Evolutionary conservation across 441 rosid species (phyloP), one percentile per base, ranked within the genome.

Genomic region (Arabidopsis lyrata): DNA sequence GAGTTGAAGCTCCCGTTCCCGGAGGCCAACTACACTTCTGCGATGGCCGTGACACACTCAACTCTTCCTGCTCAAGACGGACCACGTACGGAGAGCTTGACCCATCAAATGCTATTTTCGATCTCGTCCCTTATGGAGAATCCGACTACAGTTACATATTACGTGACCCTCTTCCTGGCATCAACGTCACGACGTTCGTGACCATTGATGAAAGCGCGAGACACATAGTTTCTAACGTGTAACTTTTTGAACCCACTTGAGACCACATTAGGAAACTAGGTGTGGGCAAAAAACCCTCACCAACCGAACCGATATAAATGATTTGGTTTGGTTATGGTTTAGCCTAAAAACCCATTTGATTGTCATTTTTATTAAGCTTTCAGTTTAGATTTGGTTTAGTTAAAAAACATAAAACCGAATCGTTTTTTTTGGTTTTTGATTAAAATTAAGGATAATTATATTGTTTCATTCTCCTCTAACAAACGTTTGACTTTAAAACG

Each of bases 1-100:
- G 31, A 50, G 55, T 50, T 50, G 31, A 49, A 49, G 55, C 31
- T 49, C 55, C 55, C 54, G 13, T 49, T 49, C 13, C 29, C 29
- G 6, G 29, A 49, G 2, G 54, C 5, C 24, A 20, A 49, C 54
- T 49, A 49, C 29, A 49, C 29, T 20, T 49, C 14, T 20, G 54
- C 54, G 6, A 49, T 49, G 54, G 31, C 29, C 0, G 2, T 49
- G 31, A 45, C 49, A 45, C 49, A 45, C 49, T 6, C 50, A 15
- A 15, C 20, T 45, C 11, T 45, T 45, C 50, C 20, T 45, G 10
- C 50, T 45, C 20, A 45, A 7, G 20, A 45, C 1, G 3, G 49
- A 45, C 9, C 9, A 45, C 49, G 24, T 22, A 22, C 27, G 49
- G 15, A 0, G 10, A 45, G 20, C 22, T n/a, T 45, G 50, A 45